Percentiles rank a stretch among this genome's conserved stretches.
Evolutionary conservation across 2,329 filamentous ascomycete species (phyloP).

Genomic region (Talaromyces sp.): DNA sequence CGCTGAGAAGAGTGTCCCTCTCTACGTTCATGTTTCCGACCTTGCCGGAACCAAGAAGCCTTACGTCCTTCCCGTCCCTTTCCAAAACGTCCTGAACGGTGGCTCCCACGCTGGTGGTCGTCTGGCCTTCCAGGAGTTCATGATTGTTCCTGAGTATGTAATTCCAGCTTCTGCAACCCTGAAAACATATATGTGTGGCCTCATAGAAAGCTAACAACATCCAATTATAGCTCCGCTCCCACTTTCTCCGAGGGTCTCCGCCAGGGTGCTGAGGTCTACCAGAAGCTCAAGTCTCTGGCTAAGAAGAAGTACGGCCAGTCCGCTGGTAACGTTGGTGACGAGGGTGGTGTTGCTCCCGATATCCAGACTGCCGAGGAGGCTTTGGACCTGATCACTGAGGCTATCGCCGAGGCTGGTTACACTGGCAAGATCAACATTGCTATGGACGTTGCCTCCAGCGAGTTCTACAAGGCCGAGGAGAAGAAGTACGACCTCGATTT

Average conservation of each 20-base stretch:
- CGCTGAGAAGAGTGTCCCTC: conserved; percentile 83
- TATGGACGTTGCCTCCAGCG: conserved; percentile 98
- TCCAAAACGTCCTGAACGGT: conserved; percentile 93
- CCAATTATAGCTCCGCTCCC: conserved; percentile 66
- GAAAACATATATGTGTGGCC: neutral
- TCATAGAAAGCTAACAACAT: neutral
- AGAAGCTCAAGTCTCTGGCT: conserved; percentile 91
- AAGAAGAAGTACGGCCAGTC: conserved; percentile 99
- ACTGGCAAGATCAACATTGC: conserved; percentile 95
- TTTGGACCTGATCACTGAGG: conserved; percentile 89
- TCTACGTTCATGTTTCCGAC: conserved; percentile 86
- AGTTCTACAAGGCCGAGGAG: conserved; percentile 96
- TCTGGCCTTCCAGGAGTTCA: conserved; percentile 94
- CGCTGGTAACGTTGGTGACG: conserved; percentile 97
- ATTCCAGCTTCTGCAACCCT: too few relatives aligned
- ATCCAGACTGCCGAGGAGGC: conserved; percentile 97
- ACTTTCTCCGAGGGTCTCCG: conserved; percentile 95
- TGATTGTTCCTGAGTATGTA: conserved; percentile 81
- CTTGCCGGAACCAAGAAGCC: conserved; percentile 89
- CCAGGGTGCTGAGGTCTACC: conserved; percentile 97
- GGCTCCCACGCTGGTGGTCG: conserved; percentile 97
- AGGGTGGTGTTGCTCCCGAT: conserved; percentile 99
- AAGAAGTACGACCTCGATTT: conserved; percentile 99
- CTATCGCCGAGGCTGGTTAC: conserved; percentile 95
- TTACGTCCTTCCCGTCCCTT: conserved; percentile 85